phyloP scores from a whole-genome alignment of 2,329 filamentous ascomycete species.

The Thelonectria discophora region DNA sequence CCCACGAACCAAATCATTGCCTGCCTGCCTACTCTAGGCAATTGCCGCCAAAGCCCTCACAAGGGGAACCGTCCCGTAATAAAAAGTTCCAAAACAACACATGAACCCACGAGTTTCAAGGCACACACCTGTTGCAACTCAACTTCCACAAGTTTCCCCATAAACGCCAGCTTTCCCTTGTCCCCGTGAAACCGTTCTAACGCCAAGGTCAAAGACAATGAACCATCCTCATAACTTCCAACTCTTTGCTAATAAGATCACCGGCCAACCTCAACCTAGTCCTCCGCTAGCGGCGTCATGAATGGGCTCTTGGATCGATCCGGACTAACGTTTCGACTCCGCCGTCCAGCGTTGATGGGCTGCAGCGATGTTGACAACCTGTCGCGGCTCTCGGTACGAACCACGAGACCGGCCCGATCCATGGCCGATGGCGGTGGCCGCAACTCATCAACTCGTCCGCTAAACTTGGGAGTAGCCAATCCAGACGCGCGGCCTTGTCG shows the following conservation, averaged over 20 bases:
- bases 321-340: conserved; percentile 66
- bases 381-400: conserved; percentile 88
- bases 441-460: conserved; percentile 60
- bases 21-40: not conserved
- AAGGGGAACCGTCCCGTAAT: not conserved
- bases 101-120: not conserved
- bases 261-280: too few relatives aligned
- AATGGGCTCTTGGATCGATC: conserved; percentile 68
- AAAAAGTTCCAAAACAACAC: not conserved
- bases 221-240: conserved; percentile 1
- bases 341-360: conserved; percentile 64
- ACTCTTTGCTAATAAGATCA: too few relatives aligned
- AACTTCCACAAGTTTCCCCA: conserved; percentile 27
- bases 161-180: conserved; percentile 27
- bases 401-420: conserved; percentile 76
- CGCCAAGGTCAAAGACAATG: conserved; percentile 12
- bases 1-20: not conserved
- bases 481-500: conserved; percentile 70
- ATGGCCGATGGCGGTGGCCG: conserved; percentile 56
- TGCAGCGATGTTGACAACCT: conserved; percentile 68
- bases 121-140: not conserved
- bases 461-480: conserved; percentile 71
- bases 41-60: not conserved
- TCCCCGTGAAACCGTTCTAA: conserved; percentile 9
- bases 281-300: conserved; percentile 59